Evolutionary conservation across 169 alveolate genomes (phyloP), one percentile per base, ranked within the genome.

Genomic region (Eimeria nieschulzi): DNA sequence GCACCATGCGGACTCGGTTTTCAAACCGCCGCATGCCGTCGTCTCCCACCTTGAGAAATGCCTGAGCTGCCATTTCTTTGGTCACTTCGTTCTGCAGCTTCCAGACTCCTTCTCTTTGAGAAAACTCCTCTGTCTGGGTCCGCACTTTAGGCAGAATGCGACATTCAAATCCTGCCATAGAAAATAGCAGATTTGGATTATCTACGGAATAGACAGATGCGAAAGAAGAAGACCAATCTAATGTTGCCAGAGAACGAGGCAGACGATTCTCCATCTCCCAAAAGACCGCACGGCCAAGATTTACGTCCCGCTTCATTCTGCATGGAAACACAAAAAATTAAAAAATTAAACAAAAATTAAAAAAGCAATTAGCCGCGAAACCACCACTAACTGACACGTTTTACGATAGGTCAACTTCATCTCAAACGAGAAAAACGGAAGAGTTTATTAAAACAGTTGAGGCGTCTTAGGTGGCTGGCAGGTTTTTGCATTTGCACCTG

Each of bases 241-340:
- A 94, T 7, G 99, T 98, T 26, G 99, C 98, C 19, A 99, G 92
- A 23, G 99, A 97, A 90, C 99, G 96, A 33, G 99, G 99, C 61
- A 99, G 95, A n/a, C 99, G 97, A 93, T 99, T 99, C 95, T 98
- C 99, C 85, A 99, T 97, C 96, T 99, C 99, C 99, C 99, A 99
- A 93, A 99, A 99, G 21, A 98, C 99, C 3, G 99, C 99, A 82
- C 99, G 97, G 0, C 99, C 99, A 73, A 99, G 96, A 94, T 99
- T 98, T 39, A 99, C 99, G 95, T 98, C 99, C 93, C 97, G 99
- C 90, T 96, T 96, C 93, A 79, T 90, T 51, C 93, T 92, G 82
- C 0, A 51, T 21, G 21, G 21, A 17, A 64, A 12, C 10, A n/a
- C 25, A 63, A 3, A 25, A 51, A 10, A 53, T 21, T 9, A 73